Base-by-base conservation (phyloP, 2,329 filamentous ascomycete species). In the Lasiodiplodia sp. region DNA sequence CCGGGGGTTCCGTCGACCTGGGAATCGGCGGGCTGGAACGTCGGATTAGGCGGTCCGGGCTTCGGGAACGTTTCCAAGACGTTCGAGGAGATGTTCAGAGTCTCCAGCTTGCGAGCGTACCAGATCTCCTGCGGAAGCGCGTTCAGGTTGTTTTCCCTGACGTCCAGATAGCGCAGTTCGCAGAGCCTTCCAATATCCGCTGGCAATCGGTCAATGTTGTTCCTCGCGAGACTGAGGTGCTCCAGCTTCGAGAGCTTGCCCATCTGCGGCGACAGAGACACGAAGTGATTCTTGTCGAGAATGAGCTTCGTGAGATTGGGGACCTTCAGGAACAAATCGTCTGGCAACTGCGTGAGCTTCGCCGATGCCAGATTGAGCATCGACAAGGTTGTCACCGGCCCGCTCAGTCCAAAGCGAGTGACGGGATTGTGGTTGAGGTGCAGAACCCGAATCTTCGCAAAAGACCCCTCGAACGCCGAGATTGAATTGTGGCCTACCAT, bases 361-460 rank as follows among this genome's bases (percentile, higher is more conserved):
- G 92, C 94, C 66, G 94, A 95, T 7, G 94, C 96, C 67, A 99
- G 85, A 75, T 97, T 98, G 64, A 99, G 85, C 21, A 91, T 89
- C 71, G 93, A 95, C 38, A 99, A 82, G 0, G 93, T 95, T 18
- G 93, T 92, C 18, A 97, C 89, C 2, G 91, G 87, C 40, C 87
- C 85, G 58, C 87, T 88, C 52, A 99, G 88, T 73, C 96, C 93
- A 72, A 99, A 99, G 71, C 94, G 93, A 18, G 96, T 98, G 71
- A 99, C 89, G 0, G 96, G 96, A 76, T 97, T 98, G 70, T 96
- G 94, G 78, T 99, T 97, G 71, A 99, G 85, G 75, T 95, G 93
- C 67, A 99, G 84, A 49, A 92, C 90, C 68, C 94, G 90, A 25
- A 99, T 87, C 72, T 91, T 91, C 56, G 92, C 87, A 75, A 99